Percentiles rank a stretch among this genome's conserved stretches.
These are phyloP conservation scores for Pseudozyma tsukubaensis DNA, from an alignment of 1,284 basidiomycete genomes.

Conservation along the genomic window DNA sequence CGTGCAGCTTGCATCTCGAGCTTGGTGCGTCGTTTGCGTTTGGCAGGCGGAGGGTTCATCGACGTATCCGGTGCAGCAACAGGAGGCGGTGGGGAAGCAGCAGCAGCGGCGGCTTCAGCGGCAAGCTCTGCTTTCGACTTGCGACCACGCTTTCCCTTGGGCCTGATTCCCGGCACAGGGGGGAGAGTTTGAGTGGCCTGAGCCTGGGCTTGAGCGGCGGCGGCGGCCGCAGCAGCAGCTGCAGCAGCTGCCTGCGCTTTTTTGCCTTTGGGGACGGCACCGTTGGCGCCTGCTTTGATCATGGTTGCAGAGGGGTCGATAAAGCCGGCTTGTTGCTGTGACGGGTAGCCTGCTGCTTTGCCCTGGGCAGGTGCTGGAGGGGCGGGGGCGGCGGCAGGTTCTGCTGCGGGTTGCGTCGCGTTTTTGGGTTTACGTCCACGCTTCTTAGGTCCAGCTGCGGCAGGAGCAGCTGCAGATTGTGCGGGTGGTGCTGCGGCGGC, in stretches of 20 bases:
- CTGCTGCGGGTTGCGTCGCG: conserved; percentile 13
- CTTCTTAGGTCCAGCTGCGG: conserved; percentile 26
- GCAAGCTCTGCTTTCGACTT: conserved; percentile 43
- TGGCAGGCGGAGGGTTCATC: conserved; percentile 33
- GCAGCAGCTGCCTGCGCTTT: conserved; percentile 17
- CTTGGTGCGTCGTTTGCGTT: conserved; percentile 39
- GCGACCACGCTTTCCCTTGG: conserved; percentile 44
- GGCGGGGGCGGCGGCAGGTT: conserved; percentile 6
- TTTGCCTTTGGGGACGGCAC: conserved; percentile 30
- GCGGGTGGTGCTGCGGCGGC: conserved; percentile 7
- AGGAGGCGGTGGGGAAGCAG: conserved; percentile 8
- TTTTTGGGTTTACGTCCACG: conserved; percentile 44
- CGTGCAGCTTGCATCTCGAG: conserved; percentile 41
- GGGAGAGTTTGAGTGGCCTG: conserved; percentile 14
- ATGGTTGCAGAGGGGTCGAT: conserved; percentile 42
- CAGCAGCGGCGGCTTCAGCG: conserved; percentile 39
- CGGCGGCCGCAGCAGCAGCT: conserved; percentile 23
- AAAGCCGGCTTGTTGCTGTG: conserved; percentile 31
- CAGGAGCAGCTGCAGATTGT: conserved; percentile 1
- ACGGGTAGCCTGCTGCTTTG: conserved; percentile 16
- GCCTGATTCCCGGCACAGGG: conserved; percentile 18
- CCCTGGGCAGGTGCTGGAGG: conserved; percentile 10
- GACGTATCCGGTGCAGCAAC: conserved; percentile 15
- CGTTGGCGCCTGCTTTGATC: conserved; percentile 38
- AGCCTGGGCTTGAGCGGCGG: conserved; percentile 9